phyloP scores from a whole-genome alignment of 305 asterid species.

The Fraxinus angustifolia region DNA sequence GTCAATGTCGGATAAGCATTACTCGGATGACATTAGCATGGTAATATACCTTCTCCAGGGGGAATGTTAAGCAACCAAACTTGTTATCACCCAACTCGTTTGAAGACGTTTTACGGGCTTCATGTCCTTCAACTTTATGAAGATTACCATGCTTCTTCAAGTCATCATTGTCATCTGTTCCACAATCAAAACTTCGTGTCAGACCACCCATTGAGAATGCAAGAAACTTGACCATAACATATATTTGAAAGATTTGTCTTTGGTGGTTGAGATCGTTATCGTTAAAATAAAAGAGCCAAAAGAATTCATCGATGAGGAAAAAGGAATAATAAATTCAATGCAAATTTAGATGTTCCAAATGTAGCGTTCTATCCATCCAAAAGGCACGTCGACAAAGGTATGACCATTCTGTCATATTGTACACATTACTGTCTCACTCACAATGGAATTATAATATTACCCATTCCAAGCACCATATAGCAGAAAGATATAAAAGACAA shows the following conservation, averaged over 20 bases:
- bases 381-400: not conserved
- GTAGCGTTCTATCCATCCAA: not conserved
- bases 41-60: slow-evolving; percentile 49
- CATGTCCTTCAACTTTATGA: slow-evolving; percentile 34
- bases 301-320: not conserved
- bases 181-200: slow-evolving; percentile 12
- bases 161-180: slow-evolving; percentile 43
- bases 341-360: not conserved
- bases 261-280: not conserved
- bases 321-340: not conserved
- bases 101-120: slow-evolving; percentile 21
- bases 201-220: slow-evolving; percentile 15
- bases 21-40: not conserved
- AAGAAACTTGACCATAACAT: slow-evolving; percentile 9
- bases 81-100: slow-evolving; percentile 31
- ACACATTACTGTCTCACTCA: not conserved
- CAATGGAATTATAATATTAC: not conserved
- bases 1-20: slow-evolving; percentile 15
- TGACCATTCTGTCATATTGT: not conserved
- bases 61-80: slow-evolving; percentile 28
- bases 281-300: not conserved
- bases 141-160: slow-evolving; percentile 28
- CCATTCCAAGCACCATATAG: not conserved
- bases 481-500: not conserved
- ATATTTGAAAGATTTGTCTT: not conserved